Conservation (phyloP, 2,329 filamentous ascomycete species). For the Arthrobotrys conoides region DNA sequence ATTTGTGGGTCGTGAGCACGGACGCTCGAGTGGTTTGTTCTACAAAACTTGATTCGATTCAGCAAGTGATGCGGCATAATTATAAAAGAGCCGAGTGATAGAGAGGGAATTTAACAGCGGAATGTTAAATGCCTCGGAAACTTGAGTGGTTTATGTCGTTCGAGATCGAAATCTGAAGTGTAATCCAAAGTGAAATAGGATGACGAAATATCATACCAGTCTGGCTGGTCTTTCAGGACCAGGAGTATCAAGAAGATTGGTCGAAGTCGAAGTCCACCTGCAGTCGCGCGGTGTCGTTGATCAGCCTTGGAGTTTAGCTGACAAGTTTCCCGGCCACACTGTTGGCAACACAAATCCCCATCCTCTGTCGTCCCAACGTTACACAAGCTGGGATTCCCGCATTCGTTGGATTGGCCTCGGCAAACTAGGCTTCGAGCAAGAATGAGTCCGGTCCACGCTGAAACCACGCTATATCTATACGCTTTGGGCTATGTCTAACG, state of each 20-base stretch:
- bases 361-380: conserved; percentile 1
- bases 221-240: background rate
- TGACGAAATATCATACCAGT: background rate
- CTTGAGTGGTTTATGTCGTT: conserved; percentile 7
- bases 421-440: background rate
- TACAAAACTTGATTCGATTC: background rate
- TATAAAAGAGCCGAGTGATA: background rate
- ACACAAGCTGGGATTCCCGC: conserved; percentile 13
- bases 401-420: background rate
- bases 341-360: conserved; percentile 12
- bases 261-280: background rate
- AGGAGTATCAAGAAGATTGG: background rate
- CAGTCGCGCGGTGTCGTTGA: too few species aligned
- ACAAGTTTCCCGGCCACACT: background rate
- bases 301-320: too few species aligned
- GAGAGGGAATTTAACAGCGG: conserved; percentile 43
- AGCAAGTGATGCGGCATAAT: background rate
- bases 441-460: background rate
- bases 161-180: background rate
- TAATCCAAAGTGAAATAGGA: too few species aligned
- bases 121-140: conserved; percentile 37
- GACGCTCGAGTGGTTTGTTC: conserved; percentile 8
- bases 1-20: conserved; percentile 7
- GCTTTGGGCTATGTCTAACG: background rate
- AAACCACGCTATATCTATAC: background rate